Evolutionary conservation across 257 asterid genomes (phyloP), one percentile per base, ranked within the genome.

Genomic region (Solanum gracilifrons): DNA sequence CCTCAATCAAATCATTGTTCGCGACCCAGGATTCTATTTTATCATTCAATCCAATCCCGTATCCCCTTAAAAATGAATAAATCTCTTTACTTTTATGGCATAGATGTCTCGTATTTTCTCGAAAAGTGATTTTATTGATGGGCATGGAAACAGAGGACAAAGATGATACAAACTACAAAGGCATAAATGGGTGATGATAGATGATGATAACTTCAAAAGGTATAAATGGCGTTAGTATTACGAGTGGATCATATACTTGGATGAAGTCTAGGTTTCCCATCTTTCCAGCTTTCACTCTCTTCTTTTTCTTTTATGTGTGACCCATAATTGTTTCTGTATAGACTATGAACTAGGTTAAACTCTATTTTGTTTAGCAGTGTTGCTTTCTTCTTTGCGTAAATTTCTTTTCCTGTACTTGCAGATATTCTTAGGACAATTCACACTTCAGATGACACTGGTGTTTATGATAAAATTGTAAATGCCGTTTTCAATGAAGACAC

Each of bases 401-500:
- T 43, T 69, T 89, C 55, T 75, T 27, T 75, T 83, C 88, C 82
- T 71, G 66, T 68, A 71, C 90, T 74, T 92, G 92, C 94, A 96
- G 98, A 93, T 93, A 89, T 95, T 79, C 89, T 95, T 21, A 92
- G 95, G 83, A 94, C 97, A 88, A 92, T 97, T 90, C 98, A 97
- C 90, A 90, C 91, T 90, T 91, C 97, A 43, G 99, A 97, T 90
- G 98, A 95, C 91, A 93, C 95, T 35, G 90, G 93, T 84, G 85
- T 93, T 39, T 92, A 92, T 87, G 98, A 94, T 82, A 97, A 95
- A 92, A 90, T 97, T 88, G 97, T 97, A 73, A 90, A 93, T 48
- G 94, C 99, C 32, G 88, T 97, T 87, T 97, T 97, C 85, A 94
- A 93, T 68, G 98, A 95, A 91, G 98, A 94, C 85, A 88, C 89